Base-by-base conservation (phyloP, 768 basidiomycete genomes). In the Lanmaoa pseudosensibilis region DNA sequence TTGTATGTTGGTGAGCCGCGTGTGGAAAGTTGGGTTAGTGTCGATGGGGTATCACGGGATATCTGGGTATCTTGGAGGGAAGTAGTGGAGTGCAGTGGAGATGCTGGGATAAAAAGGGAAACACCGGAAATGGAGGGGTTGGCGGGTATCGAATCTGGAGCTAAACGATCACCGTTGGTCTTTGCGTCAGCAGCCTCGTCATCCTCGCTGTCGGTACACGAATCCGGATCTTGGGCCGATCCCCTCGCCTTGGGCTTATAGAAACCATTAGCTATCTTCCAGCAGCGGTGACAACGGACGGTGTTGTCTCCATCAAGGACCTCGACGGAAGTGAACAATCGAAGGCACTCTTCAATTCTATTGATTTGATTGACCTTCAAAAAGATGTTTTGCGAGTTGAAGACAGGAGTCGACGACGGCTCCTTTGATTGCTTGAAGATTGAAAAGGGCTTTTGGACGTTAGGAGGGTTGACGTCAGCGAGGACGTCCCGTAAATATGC, bases 311-410 rank as follows among this genome's bases (percentile, higher is more conserved):
- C 93, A 62, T 97, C 91, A 34, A 98, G 75, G 8, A 92, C 83
- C 65, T 98, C 95, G n/a, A 97, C 94, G 5, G 88, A 80, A 0
- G 94, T 97, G 73, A 98, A 98, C 75, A 90, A 79, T 59, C 85
- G 79, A 56, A 96, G 72, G 60, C 90, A 92, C 54, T 94, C 92
- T 64, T 91, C 89, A 4, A 67, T 68, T 39, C 56, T 39, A 23
- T 63, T 67, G 53, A 67, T 68, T 9, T 55, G 60, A 34, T 70
- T 68, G 18, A 70, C 59, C 56, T 64, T 72, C 12, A 70, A 30
- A 53, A 72, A 72, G 19, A 62, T 36, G 45, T 45, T 72, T 23
- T 68, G 74, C 27, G 65, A 46, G 8, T 50, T 64, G 30, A 52
- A 59, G 50, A 46, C 11, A 34, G 59, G 52, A n/a, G 46, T 49